Evolutionary conservation across 1,284 basidiomycete genomes (phyloP), one percentile per base, ranked within the genome.

Genomic region (Volvariella surrecta): DNA sequence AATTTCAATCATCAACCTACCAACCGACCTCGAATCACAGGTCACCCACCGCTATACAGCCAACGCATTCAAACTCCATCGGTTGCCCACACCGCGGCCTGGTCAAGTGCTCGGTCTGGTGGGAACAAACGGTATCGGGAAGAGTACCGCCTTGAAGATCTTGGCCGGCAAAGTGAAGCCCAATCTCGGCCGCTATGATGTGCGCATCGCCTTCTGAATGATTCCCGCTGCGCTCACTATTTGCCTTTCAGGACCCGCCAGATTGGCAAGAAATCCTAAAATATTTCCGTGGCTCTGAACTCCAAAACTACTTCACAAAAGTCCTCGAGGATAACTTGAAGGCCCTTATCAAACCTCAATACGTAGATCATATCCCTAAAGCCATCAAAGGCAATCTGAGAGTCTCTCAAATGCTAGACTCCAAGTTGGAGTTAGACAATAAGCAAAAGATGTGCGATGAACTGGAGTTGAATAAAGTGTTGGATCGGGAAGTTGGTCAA

Each of bases 281-380:
- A 64, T 88, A 98, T 61, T 97, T 96, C 76, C 83, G 94, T 54
- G 94, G 94, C 32, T 96, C 92, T 2, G 93, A 97, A 63, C 74
- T 97, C 22, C 94, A 97, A 61, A 98, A 97, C 62, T 97, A 97
- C 70, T 97, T 97, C 65, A 97, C 93, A 42, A 96, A 96, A 65
- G 89, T 97, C n/a, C 74, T 98, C 18, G 94, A 97, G 65, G 94
- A 98, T 62, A 93, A 98, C 58, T 72, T 97, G 57, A 96, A 96
- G 68, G 93, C 94, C 1, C 77, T 98, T 49, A 97, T 97, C 64
- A 98, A 98, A 66, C 94, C 94, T 1, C 94, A 98, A 77, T 98
- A 98, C 59, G 94, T 98, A 53, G 94, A 98, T 61, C 93, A 97
- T 62, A 97, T 98, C 57, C 94, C 94, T 4, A 79, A 86, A 44